Conservation (phyloP, 495 filamentous ascomycete genomes). For the Opeltia flavorubescens region DNA sequence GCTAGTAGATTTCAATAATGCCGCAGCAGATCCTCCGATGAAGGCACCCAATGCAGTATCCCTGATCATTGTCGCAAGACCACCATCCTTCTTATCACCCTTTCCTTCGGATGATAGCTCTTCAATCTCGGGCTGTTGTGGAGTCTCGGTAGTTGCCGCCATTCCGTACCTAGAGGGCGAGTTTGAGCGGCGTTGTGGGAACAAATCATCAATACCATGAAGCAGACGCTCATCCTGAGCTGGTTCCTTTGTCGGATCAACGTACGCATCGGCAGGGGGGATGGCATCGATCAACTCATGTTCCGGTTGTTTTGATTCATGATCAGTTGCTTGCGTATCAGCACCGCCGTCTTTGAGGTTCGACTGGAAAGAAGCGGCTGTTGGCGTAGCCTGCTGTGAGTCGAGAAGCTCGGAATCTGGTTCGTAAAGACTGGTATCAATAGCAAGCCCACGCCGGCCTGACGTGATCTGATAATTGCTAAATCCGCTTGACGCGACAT, state of each 20-base stretch:
- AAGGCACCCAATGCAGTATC: neutral
- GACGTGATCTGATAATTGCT: neutral
- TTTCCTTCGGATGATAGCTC: neutral
- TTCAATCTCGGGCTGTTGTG: neutral
- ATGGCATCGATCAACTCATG: neutral
- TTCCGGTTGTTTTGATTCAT: neutral
- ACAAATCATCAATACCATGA: neutral
- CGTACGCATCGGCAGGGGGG: neutral
- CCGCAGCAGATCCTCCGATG: constrained; percentile 4
- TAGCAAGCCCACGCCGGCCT: neutral
- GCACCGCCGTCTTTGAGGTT: neutral
- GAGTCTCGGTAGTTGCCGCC: neutral
- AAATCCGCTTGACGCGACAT: neutral
- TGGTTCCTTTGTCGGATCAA: neutral
- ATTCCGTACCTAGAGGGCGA: neutral
- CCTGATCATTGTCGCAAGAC: neutral
- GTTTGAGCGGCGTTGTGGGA: neutral
- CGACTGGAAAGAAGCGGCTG: constrained; percentile 14
- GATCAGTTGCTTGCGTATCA: neutral
- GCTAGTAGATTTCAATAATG: constrained; percentile 2
- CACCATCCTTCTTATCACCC: neutral
- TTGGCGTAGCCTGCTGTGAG: constrained; percentile 28
- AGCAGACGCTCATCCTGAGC: neutral
- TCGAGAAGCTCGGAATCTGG: constrained; percentile 16
- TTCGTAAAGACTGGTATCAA: neutral